Evolutionary conservation across 2,329 filamentous ascomycete genomes (phyloP).

Genomic region (Lachnellula arida): DNA sequence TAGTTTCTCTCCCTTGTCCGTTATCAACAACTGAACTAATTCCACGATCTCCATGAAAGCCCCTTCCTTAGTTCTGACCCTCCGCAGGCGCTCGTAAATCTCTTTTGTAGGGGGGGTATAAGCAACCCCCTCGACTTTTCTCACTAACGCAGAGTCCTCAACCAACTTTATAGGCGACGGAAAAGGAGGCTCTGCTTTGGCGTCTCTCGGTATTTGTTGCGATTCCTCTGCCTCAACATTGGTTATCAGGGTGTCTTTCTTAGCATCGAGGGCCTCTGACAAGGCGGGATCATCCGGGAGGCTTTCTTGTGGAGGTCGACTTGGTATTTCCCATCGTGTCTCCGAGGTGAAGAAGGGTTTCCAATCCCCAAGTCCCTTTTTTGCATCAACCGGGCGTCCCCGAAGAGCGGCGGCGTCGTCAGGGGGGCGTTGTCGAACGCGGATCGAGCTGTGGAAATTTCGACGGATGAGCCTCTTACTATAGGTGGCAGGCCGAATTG

Average conservation of each 20-base stretch:
- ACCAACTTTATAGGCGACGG: too few relatives aligned
- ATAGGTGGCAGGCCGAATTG: background rate
- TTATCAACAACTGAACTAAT: conserved; percentile 55
- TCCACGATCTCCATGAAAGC: conserved; percentile 37
- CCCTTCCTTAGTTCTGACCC: conserved; percentile 34
- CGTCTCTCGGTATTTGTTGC: too few relatives aligned
- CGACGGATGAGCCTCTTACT: background rate
- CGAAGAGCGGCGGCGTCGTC: conserved; percentile 20
- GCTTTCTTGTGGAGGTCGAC: conserved; percentile 9
- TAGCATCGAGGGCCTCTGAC: too few relatives aligned
- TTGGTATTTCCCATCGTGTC: conserved; percentile 4
- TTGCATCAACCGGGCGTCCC: background rate
- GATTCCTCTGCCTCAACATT: too few relatives aligned
- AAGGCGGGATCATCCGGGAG: background rate
- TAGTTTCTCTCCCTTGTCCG: conserved; percentile 48
- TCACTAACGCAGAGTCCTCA: too few relatives aligned
- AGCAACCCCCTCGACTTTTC: too few relatives aligned
- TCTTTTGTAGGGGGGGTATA: background rate
- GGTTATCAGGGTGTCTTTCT: too few relatives aligned
- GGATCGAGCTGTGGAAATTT: conserved; percentile 15
- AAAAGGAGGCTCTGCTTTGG: too few relatives aligned
- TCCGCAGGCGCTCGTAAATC: conserved; percentile 46
- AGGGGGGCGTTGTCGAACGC: conserved; percentile 10
- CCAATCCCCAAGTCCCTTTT: conserved; percentile 4
- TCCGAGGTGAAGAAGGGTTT: background rate